phyloP scores from a whole-genome alignment of 352 stramenopile species.

The Globisporangium cystogenes region DNA sequence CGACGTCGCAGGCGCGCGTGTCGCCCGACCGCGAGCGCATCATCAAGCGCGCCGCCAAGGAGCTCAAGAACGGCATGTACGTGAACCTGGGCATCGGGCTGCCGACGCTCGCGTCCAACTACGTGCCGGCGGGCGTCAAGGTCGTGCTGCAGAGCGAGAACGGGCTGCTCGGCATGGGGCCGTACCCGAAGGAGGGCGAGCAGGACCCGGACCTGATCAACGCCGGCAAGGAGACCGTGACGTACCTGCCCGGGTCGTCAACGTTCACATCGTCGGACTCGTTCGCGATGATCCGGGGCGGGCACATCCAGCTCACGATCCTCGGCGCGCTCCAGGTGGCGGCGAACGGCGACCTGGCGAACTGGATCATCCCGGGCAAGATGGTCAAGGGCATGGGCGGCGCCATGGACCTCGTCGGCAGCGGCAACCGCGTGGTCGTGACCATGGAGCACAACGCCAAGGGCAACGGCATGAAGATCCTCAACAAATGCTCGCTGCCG shows the following conservation, averaged over 20 bases:
- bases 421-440: constrained; percentile 91
- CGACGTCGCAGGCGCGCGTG: constrained; percentile 54
- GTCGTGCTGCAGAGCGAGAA: constrained; percentile 97
- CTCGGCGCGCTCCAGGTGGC: constrained; percentile 93
- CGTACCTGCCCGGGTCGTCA: constrained; percentile 88
- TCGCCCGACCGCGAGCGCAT: constrained; percentile 87
- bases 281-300: constrained; percentile 97
- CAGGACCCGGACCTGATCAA: constrained; percentile 96
- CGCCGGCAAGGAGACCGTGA: constrained; percentile 97
- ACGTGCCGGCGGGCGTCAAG: constrained; percentile 90
- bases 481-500: constrained; percentile 91
- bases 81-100: constrained; percentile 97
- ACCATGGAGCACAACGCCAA: constrained; percentile 98
- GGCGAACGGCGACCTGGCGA: constrained; percentile 92
- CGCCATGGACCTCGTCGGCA: constrained; percentile 96
- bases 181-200: constrained; percentile 86
- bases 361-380: constrained; percentile 96
- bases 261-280: constrained; percentile 93
- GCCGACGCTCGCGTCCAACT: constrained; percentile 94
- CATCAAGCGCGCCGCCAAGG: constrained; percentile 89
- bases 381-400: constrained; percentile 98
- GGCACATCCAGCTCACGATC: constrained; percentile 96
- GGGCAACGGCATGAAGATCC: constrained; percentile 92
- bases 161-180: constrained; percentile 92
- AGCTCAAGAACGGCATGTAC: constrained; percentile 94